phyloP scores from a whole-genome alignment of 2,329 filamentous ascomycete species.

The Talaromyces sp. region DNA sequence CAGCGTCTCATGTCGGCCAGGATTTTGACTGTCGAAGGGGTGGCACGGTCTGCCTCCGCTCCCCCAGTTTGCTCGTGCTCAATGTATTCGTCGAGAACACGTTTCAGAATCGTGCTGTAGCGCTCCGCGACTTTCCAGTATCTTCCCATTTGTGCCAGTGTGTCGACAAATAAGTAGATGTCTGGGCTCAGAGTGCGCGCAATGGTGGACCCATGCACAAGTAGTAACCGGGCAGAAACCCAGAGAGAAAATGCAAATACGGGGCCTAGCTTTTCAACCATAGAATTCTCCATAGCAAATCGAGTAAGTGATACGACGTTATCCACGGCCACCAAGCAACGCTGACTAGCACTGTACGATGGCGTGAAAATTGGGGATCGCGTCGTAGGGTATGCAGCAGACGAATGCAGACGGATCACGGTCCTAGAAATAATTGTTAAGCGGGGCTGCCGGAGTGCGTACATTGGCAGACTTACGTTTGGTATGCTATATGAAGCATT shows the following conservation, averaged over 20 bases:
- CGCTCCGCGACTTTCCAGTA: slow-evolving; percentile 83
- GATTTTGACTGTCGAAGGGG: slow-evolving; percentile 79
- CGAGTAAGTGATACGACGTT: slow-evolving; percentile 74
- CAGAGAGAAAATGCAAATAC: slow-evolving; percentile 90
- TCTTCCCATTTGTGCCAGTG: slow-evolving; percentile 71
- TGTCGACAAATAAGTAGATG: slow-evolving; percentile 77
- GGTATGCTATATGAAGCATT: slow-evolving; percentile 86
- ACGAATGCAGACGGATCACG: slow-evolving; percentile 85
- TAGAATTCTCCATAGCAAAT: slow-evolving; percentile 69
- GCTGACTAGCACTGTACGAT: slow-evolving; percentile 77
- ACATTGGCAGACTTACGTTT: slow-evolving; percentile 56
- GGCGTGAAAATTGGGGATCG: slow-evolving; percentile 84
- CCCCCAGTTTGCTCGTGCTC: slow-evolving; percentile 63
- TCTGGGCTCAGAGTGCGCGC: slow-evolving; percentile 77
- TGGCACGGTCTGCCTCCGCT: slow-evolving; percentile 65
- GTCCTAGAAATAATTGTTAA: slow-evolving; percentile 45
- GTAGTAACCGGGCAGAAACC: slow-evolving; percentile 80
- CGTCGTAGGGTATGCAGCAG: slow-evolving; percentile 85
- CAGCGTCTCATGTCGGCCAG: slow-evolving; percentile 87
- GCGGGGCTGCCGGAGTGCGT: background rate
- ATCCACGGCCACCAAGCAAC: slow-evolving; percentile 77
- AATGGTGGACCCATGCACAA: slow-evolving; percentile 87
- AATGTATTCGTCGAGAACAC: slow-evolving; percentile 80
- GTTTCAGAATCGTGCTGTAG: slow-evolving; percentile 73
- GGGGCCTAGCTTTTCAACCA: slow-evolving; percentile 77